Evolutionary conservation across 345 rosid genomes (phyloP), one percentile per base, ranked within the genome.

Genomic region (Lepidium aucheri): DNA sequence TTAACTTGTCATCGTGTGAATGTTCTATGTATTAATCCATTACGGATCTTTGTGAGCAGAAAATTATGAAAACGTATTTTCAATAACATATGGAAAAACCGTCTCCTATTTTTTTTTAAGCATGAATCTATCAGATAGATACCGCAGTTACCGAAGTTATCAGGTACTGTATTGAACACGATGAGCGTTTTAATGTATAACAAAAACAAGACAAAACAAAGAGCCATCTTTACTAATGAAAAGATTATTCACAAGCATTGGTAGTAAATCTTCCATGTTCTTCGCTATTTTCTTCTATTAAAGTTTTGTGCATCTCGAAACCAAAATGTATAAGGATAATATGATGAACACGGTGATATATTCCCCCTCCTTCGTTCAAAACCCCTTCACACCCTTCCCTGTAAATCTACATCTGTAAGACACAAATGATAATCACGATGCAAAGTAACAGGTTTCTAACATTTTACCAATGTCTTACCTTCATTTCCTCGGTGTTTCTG

Each of bases 401-500:
- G 47, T 30, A 40, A 14, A 57, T 40, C 4, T 20, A 56, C 41
- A 71, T 64, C 11, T 47, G 30, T 38, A 45, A 71, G 53, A 33
- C 22, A 46, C 69, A 71, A 36, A 17, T 54, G 35, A 63, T 22
- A 11, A 41, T 32, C 38, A 50, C 16, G 16, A 38, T 18, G 64
- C 69, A 38, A 32, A 56, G 15, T 54, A 67, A 55, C 53, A 71
- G 1, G 35, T 9, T 20, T 14, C 30, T 16, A 26, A 38, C 22
- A n/a, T 56, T 38, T 9, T 4, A 8, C 49, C 0, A 4, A 39
- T 40, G 35, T 56, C 53, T 34, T 30, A 64, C 76, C 46, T 53
- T 79, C 86, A 87, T 6, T 46, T 73, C 51, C 40, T 74, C 67
- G 49, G 42, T 71, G 60, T 30, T 16, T 81, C 78, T 3, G 97